Percentiles rank a stretch among this genome's conserved stretches.
phyloP scores from a whole-genome alignment of 1,139 yeast genomes.

The Zygosaccharomyces pseudobailii region DNA sequence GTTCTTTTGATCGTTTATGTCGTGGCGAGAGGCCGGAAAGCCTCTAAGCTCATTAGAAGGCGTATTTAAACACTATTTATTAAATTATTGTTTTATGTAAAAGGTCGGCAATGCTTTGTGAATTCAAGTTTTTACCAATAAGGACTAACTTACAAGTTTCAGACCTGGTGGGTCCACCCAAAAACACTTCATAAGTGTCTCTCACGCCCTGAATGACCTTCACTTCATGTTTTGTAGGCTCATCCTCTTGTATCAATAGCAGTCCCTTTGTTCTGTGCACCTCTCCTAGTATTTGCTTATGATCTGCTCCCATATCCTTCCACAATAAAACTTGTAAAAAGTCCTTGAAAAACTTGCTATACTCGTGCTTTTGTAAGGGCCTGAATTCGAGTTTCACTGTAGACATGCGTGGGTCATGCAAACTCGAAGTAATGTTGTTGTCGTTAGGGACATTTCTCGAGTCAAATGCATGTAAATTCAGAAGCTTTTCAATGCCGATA shows the following conservation, averaged over 20 bases:
- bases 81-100: slow-evolving; percentile 11
- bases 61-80: neutral
- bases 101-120: slow-evolving; percentile 28
- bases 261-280: slow-evolving; percentile 79
- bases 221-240: slow-evolving; percentile 27
- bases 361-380: slow-evolving; percentile 21
- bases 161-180: slow-evolving; percentile 42
- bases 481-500: slow-evolving; percentile 54
- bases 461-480: slow-evolving; percentile 82
- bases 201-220: slow-evolving; percentile 89
- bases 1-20: slow-evolving; percentile 10
- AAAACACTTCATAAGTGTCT: slow-evolving; percentile 79
- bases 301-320: slow-evolving; percentile 32
- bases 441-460: slow-evolving; percentile 35
- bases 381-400: slow-evolving; percentile 30
- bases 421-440: slow-evolving; percentile 25
- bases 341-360: slow-evolving; percentile 15
- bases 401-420: slow-evolving; percentile 53
- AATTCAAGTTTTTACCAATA: slow-evolving; percentile 65
- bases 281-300: slow-evolving; percentile 39
- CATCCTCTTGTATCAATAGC: slow-evolving; percentile 43
- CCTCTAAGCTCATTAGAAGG: neutral
- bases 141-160: slow-evolving; percentile 58
- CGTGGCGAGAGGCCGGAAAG: slow-evolving; percentile 1
- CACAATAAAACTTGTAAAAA: slow-evolving; percentile 31